Percentiles rank a stretch among this genome's conserved stretches.
phyloP scores from a whole-genome alignment of 306 rosid genomes.

The Abrus pulchellus region DNA sequence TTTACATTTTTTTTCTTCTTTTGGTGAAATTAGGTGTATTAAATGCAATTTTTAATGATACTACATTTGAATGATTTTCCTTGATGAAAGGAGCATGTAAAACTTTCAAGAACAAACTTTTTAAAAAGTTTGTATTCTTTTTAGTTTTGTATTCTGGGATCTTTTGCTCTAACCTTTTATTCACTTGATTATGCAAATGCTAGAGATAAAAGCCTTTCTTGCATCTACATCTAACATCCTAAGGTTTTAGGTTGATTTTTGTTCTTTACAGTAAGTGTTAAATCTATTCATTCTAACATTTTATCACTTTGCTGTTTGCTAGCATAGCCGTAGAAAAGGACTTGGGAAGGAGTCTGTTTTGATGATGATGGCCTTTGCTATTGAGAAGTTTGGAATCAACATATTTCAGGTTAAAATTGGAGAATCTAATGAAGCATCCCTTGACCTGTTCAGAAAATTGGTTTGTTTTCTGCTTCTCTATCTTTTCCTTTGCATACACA shows the following conservation, averaged over 20 bases:
- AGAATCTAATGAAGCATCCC: conserved; percentile 82
- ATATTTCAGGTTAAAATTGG: conserved; percentile 81
- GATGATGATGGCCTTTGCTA: conserved; percentile 87
- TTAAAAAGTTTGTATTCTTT: not conserved
- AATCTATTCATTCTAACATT: conserved; percentile 41
- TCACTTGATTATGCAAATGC: conserved; percentile 6
- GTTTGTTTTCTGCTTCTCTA: conserved; percentile 53
- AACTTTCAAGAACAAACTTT: conserved; percentile 27
- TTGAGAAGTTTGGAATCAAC: conserved; percentile 71
- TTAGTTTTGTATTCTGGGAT: conserved; percentile 26
- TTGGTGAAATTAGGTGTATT: conserved; percentile 1
- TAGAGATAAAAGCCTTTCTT: conserved; percentile 2
- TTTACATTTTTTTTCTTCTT: not conserved
- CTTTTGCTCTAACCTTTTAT: conserved; percentile 13
- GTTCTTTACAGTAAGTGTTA: conserved; percentile 19
- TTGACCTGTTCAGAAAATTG: conserved; percentile 79
- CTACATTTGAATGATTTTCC: conserved; percentile 25
- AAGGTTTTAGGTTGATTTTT: conserved; percentile 32
- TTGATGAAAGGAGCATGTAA: conserved; percentile 25
- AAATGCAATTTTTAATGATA: not conserved
- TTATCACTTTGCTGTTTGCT: conserved; percentile 57
- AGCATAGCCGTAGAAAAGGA: conserved; percentile 89
- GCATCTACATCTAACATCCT: conserved; percentile 4
- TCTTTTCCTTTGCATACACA: not conserved
- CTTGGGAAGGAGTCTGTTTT: conserved; percentile 82